phyloP scores from a whole-genome alignment of 129 eudicot species.

The Flaveria ramosissima region DNA sequence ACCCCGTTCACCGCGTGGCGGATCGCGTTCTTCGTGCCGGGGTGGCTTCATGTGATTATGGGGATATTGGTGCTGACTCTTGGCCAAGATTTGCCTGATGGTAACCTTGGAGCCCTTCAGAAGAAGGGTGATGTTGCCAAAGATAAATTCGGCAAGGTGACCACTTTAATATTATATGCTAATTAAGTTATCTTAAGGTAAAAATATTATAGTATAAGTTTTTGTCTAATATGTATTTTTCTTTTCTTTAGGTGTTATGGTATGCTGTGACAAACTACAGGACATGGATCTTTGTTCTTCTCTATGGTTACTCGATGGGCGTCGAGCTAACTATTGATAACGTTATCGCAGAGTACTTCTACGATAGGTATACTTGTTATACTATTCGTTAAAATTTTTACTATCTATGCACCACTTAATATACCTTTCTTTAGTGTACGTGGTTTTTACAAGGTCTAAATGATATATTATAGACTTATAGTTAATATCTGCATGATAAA shows the following conservation, averaged over 20 bases:
- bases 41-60: conserved; percentile 68
- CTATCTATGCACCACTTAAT: too few species aligned
- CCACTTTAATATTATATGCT: too few species aligned
- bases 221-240: background rate
- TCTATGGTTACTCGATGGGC: conserved; percentile 85
- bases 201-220: background rate
- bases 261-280: conserved; percentile 71
- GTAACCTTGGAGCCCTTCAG: conserved; percentile 73
- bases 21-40: conserved; percentile 79
- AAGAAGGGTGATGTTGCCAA: conserved; percentile 74
- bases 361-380: conserved; percentile 49
- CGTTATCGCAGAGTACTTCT: conserved; percentile 79
- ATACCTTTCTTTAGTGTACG: too few species aligned
- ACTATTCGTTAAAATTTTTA: too few species aligned
- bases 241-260: conserved; percentile 43
- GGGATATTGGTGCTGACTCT: conserved; percentile 68
- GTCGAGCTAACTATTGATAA: conserved; percentile 71
- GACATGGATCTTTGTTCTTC: conserved; percentile 76
- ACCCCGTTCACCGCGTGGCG: conserved; percentile 79
- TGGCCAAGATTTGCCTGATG: conserved; percentile 93
- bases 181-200: too few species aligned
- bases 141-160: conserved; percentile 70
- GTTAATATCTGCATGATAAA: too few species aligned
- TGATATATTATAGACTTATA: too few species aligned
- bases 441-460: too few species aligned